phyloP scores from a whole-genome alignment of 1,284 basidiomycete genomes.

The Tremellales sp. region DNA sequence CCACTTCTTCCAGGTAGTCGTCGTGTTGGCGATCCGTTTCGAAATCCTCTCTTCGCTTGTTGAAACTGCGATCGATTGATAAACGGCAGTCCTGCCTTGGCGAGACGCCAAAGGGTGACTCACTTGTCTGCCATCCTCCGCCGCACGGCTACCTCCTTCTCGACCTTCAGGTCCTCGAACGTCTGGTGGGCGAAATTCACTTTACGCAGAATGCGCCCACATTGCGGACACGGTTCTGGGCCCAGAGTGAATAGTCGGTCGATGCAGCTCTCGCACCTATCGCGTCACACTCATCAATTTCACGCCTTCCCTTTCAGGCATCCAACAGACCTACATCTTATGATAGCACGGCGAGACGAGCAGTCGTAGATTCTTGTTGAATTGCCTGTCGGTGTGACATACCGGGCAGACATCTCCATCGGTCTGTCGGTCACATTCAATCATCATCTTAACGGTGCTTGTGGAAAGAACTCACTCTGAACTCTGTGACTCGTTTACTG shows the following conservation, averaged over 20 bases:
- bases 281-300: neutral
- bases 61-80: slow-evolving; percentile 61
- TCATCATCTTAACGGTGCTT: neutral
- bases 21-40: slow-evolving; percentile 77
- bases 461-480: slow-evolving; percentile 25
- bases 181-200: slow-evolving; percentile 93
- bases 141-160: slow-evolving; percentile 91
- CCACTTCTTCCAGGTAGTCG: slow-evolving; percentile 92
- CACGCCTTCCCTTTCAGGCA: neutral
- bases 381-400: slow-evolving; percentile 93
- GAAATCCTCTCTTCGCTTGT: slow-evolving; percentile 91
- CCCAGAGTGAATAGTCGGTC: slow-evolving; percentile 94
- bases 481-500: slow-evolving; percentile 43
- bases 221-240: slow-evolving; percentile 93
- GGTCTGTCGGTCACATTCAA: slow-evolving; percentile 54
- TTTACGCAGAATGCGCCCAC: slow-evolving; percentile 83
- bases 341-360: slow-evolving; percentile 97
- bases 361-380: slow-evolving; percentile 89
- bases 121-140: slow-evolving; percentile 82
- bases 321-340: slow-evolving; percentile 68
- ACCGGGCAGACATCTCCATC: slow-evolving; percentile 95
- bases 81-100: neutral
- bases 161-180: slow-evolving; percentile 92
- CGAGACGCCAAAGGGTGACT: slow-evolving; percentile 19
- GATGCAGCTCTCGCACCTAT: slow-evolving; percentile 95